Evolutionary conservation across 2,329 filamentous ascomycete species (phyloP), one percentile per base, ranked within the genome.

Genomic region (Aspergillus pseudoterreus): DNA sequence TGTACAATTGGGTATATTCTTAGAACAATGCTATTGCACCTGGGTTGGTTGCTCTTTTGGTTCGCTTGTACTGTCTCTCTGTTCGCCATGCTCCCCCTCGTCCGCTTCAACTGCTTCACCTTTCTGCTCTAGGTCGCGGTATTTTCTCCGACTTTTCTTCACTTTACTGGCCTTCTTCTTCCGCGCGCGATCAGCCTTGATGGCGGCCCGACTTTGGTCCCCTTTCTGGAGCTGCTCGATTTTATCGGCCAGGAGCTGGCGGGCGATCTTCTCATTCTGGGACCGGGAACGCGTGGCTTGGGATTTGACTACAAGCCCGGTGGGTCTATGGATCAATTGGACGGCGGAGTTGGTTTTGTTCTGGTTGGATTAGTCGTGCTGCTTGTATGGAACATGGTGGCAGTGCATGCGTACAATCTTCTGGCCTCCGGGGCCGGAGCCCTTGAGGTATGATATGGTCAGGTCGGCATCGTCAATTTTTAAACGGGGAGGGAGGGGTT

Each of bases 261-360:
- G 82, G 11, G 94, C 94, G 56, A 90, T 86, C 70, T 88, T 92
- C 57, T 92, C 83, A 69, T 99, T 99, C 72, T 95, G 88, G 51
- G 82, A 82, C 15, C 90, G 84, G 1, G 89, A 95, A 44, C 94
- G 85, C 8, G 94, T 97, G 17, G 87, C 90, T 73, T 99, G 94
- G 50, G 84, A 92, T 75, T 99, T 99, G 57, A 99, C 83, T 12
- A 97, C 92, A 48, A 96, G 84, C 55, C 92, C 92, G 0, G 92
- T 95, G 5, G 92, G 90, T 14, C 88, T 75, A 71, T 99, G 94
- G 60, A 87, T 94, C 33, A 99, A 79, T 69, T 99, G 94, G 2
- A 96, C 92, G 35, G 92, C 92, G 0, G 90, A 96, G 58, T 86
- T 91, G 22, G 94, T 99, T 83, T 99, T 99, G 75, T 99, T 99